Evolutionary conservation across 2,329 filamentous ascomycete genomes (phyloP), one percentile per base, ranked within the genome.

Genomic region (Pseudocercospora ulei): DNA sequence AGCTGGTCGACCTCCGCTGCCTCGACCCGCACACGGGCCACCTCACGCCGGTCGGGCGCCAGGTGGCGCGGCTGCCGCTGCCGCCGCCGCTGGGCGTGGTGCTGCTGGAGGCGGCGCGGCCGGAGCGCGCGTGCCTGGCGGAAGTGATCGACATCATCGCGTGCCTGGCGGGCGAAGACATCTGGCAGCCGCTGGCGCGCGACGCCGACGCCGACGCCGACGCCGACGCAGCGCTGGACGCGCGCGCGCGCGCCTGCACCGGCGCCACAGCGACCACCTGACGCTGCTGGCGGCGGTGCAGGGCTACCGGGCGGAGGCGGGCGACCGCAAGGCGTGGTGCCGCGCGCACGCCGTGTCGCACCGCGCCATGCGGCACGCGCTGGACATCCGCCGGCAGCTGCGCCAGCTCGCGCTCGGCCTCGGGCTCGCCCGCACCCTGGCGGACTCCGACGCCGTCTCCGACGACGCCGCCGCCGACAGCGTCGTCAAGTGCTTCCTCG

Each of bases 141-240:
- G 85, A 94, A 50, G 78, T 77, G 3, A 88, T 98, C 47, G 90
- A 96, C 54, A 80, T 95, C 39, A 82, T 79, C 34, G 72, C 76
- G 1, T 73, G 71, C 28, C 64, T 80, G n/a, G 76, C 71, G 44
- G 74, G 77, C 1, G 76, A 80, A 52, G 76, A 72, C 49, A 69
- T 80, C 18, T 79, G 78, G 55, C 57, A 77, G 3, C 72, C 74
- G 43, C 17, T 19, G 7, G n/a, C n/a, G n/a, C 30, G 13, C 30
- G 23, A 23, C 30, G 9, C 20, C 30, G 14, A 12, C 14, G 64
- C 72, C 3, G 67, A 68, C 2, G 73, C 71, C 0, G 74, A 78
- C 49, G 73, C 77, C 49, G 72, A 77, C 52, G 65, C 71, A 46
- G 74, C 73, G 1, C 67, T 72, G 38, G 61, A 63, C 31, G 71